phyloP scores from a whole-genome alignment of 306 rosid species.

The Castanea mollissima region DNA sequence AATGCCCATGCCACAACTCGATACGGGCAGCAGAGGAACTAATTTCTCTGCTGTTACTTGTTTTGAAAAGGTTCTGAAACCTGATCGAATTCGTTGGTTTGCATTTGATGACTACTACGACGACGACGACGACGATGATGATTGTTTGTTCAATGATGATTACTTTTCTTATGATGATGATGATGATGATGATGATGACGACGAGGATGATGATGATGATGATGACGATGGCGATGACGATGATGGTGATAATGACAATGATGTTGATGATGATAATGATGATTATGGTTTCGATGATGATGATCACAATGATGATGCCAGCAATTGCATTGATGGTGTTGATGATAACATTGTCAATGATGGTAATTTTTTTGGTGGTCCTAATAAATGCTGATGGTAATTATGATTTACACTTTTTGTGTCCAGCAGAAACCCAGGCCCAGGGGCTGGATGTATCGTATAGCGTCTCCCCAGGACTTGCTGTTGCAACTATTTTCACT shows the following conservation, averaged over 20 bases:
- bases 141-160: constrained; percentile 1
- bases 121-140: constrained; percentile 17
- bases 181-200: background rate
- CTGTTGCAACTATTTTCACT: constrained; percentile 67
- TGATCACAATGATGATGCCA: constrained; percentile 1
- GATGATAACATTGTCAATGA: constrained; percentile 33
- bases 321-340: constrained; percentile 14
- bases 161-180: background rate
- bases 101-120: constrained; percentile 22
- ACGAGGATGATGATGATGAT: background rate
- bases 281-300: background rate
- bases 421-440: constrained; percentile 77
- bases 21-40: constrained; percentile 67
- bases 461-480: constrained; percentile 60
- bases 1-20: constrained; percentile 26
- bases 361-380: constrained; percentile 40
- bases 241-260: background rate
- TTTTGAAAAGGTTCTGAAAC: constrained; percentile 55
- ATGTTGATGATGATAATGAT: background rate
- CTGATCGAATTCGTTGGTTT: constrained; percentile 47
- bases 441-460: constrained; percentile 74
- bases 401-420: constrained; percentile 35
- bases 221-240: background rate
- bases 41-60: constrained; percentile 74
- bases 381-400: constrained; percentile 46